Conservation (phyloP, 2,329 filamentous ascomycete species). For the Cercospora zeina region DNA sequence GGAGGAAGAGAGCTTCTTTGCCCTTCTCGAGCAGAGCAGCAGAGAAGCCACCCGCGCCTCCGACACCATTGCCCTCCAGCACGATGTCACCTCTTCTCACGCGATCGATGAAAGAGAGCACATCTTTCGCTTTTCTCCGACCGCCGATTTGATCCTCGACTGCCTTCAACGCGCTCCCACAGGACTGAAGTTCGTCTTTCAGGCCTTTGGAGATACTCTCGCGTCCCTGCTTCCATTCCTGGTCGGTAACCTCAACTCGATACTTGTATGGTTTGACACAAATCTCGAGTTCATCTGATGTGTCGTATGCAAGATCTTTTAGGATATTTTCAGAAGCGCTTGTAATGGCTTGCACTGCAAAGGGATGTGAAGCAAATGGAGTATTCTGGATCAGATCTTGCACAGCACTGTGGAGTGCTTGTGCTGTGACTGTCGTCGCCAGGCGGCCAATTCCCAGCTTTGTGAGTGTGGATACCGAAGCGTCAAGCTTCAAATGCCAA, state of each 20-base stretch:
- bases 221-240: slow-evolving; percentile 81
- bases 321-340: slow-evolving; percentile 87
- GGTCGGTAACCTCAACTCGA: slow-evolving; percentile 89
- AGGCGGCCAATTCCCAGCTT: slow-evolving; percentile 91
- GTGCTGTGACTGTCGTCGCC: slow-evolving; percentile 86
- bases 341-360: slow-evolving; percentile 84
- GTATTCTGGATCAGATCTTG: slow-evolving; percentile 76
- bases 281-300: slow-evolving; percentile 96
- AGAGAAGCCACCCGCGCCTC: slow-evolving; percentile 91
- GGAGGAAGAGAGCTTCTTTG: slow-evolving; percentile 89
- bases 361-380: slow-evolving; percentile 86
- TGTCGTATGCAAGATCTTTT: slow-evolving; percentile 93
- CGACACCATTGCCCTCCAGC: slow-evolving; percentile 75
- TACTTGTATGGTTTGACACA: slow-evolving; percentile 99
- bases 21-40: slow-evolving; percentile 76
- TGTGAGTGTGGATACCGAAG: slow-evolving; percentile 83
- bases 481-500: slow-evolving; percentile 93
- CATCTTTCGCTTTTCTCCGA: slow-evolving; percentile 80
- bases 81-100: slow-evolving; percentile 81
- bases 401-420: slow-evolving; percentile 80
- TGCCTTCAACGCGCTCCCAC: slow-evolving; percentile 72
- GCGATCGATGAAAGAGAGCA: slow-evolving; percentile 87
- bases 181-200: slow-evolving; percentile 84
- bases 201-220: slow-evolving; percentile 78
- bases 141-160: slow-evolving; percentile 79